Percentiles rank a stretch among this genome's conserved stretches.
Conservation (phyloP, 2,329 filamentous ascomycete species). For the Fusarium anthophilum region DNA sequence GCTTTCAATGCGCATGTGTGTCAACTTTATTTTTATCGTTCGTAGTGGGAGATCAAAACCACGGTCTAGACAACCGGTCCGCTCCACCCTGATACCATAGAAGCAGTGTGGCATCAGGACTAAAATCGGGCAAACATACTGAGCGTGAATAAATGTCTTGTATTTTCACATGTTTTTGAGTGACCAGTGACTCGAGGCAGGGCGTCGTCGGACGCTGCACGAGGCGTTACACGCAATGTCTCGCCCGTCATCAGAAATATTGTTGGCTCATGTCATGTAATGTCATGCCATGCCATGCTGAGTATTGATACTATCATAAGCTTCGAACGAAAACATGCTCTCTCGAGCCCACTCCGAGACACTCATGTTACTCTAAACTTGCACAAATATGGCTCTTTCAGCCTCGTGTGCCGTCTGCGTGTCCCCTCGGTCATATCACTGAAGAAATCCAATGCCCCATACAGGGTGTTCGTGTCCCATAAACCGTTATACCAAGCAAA, state of each 20-base stretch:
- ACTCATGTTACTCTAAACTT: not conserved
- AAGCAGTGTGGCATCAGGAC: conserved; percentile 67
- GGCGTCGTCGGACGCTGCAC: not conserved
- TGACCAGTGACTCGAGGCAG: conserved; percentile 6
- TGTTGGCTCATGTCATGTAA: not conserved
- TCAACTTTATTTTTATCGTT: conserved; percentile 67
- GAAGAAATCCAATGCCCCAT: not conserved
- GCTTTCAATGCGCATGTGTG: conserved; percentile 66
- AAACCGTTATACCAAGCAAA: conserved; percentile 20
- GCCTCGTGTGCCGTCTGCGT: conserved; percentile 5
- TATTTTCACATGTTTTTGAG: not conserved
- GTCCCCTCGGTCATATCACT: not conserved
- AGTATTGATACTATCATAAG: conserved; percentile 1
- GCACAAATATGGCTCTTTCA: not conserved
- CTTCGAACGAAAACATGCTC: not conserved
- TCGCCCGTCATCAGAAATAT: not conserved
- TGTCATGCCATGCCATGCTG: not conserved
- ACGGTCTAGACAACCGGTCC: conserved; percentile 75
- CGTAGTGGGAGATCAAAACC: conserved; percentile 69
- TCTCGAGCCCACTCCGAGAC: not conserved
- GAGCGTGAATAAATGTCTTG: conserved; percentile 11
- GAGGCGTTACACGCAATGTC: conserved; percentile 14
- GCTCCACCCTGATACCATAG: conserved; percentile 72
- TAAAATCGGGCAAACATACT: conserved; percentile 66
- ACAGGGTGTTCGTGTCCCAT: conserved; percentile 11